Conservation (phyloP, 2,329 filamentous ascomycete species). For the Trichophyton mentagrophytes region DNA sequence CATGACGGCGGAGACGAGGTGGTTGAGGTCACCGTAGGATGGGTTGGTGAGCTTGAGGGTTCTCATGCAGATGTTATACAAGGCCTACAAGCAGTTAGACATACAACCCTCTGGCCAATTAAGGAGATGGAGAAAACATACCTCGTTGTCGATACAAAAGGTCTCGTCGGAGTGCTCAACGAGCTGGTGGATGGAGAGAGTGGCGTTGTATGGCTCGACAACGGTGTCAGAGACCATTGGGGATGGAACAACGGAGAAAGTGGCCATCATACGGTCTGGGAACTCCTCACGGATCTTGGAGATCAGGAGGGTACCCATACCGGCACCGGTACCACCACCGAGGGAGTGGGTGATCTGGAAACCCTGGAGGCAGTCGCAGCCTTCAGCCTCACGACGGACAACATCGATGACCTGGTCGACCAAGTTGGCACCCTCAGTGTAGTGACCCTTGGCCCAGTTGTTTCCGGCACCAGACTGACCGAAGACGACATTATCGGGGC, state of each 20-base stretch:
- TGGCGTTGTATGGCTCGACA: constrained; percentile 99
- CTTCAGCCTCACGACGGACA: constrained; percentile 87
- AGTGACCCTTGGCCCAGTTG: constrained; percentile 98
- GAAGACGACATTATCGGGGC: constrained; percentile 95
- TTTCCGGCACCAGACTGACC: constrained; percentile 94
- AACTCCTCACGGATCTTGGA: constrained; percentile 98
- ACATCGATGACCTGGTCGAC: constrained; percentile 92
- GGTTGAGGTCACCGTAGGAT: constrained; percentile 98
- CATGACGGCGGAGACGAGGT: constrained; percentile 99
- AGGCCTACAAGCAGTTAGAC: constrained; percentile 42
- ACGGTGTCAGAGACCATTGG: constrained; percentile 99
- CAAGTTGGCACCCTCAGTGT: constrained; percentile 92
- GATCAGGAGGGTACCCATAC: constrained; percentile 94
- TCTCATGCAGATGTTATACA: constrained; percentile 99
- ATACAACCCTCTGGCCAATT: not conserved
- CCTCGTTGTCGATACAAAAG: constrained; percentile 99
- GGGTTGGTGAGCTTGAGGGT: constrained; percentile 98
- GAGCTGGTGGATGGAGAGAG: constrained; percentile 95
- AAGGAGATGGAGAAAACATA: constrained; percentile 20
- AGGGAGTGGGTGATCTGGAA: constrained; percentile 99
- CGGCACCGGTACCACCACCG: constrained; percentile 85
- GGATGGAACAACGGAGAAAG: constrained; percentile 89
- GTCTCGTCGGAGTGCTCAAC: constrained; percentile 99
- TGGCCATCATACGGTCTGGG: constrained; percentile 97
- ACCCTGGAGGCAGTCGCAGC: constrained; percentile 92